These are phyloP conservation scores for Sugiyamaella qingdaonensis DNA, from an alignment of 805 yeast species.

Conservation along the genomic window DNA sequence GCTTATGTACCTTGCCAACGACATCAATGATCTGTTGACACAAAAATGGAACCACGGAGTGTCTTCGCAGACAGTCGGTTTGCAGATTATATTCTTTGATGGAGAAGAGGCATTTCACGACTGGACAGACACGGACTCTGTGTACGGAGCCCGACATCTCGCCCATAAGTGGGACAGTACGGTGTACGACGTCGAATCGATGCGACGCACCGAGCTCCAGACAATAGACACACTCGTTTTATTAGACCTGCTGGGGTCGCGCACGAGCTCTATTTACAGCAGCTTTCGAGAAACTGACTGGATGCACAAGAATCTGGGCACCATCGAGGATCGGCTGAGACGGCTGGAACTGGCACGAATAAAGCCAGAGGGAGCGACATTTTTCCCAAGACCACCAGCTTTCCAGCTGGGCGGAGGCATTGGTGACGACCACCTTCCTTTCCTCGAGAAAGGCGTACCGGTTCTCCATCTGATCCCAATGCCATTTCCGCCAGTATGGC, in stretches of 20 bases:
- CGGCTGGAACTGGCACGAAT: constrained; percentile 15
- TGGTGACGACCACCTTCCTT: constrained; percentile 56
- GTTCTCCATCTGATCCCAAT: constrained; percentile 51
- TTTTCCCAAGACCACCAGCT: constrained; percentile 17
- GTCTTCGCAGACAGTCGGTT: constrained; percentile 28
- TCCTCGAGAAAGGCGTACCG: constrained; percentile 42
- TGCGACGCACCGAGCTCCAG: constrained; percentile 23
- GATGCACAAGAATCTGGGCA: constrained; percentile 36
- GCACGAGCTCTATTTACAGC: constrained; percentile 36
- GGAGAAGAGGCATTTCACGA: constrained; percentile 57
- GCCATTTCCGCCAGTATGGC: constrained; percentile 52
- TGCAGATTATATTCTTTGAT: constrained; percentile 52
- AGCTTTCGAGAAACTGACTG: constrained; percentile 41
- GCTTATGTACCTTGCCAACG: constrained; percentile 42
- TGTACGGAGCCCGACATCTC: constrained; percentile 52
- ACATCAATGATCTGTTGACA: constrained; percentile 22
- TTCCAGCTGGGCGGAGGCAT: constrained; percentile 25
- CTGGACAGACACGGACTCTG: constrained; percentile 52
- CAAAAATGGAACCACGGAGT: constrained; percentile 19
- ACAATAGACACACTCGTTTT: constrained; percentile 45
- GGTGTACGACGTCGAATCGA: constrained; percentile 17
- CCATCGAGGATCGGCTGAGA: constrained; percentile 32
- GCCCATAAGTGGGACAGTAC: constrained; percentile 38
- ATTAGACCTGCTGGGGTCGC: constrained; percentile 48
- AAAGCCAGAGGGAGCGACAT: constrained; percentile 1